Base-by-base conservation (phyloP, 345 rosid genomes). In the Ricinus communis region DNA sequence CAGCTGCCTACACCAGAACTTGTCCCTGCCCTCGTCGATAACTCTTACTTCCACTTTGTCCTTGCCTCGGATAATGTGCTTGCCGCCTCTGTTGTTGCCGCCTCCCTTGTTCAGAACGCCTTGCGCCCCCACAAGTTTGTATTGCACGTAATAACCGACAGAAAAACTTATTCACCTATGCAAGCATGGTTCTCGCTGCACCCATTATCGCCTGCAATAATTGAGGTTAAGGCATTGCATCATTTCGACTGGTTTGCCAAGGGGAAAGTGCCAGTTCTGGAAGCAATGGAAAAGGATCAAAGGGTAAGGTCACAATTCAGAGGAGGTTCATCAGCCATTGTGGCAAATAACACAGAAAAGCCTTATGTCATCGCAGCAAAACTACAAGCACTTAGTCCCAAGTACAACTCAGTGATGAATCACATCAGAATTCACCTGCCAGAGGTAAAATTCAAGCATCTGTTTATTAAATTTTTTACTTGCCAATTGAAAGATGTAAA, bases 151-250 rank as follows among this genome's bases (percentile, higher is more conserved):
- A 89, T 95, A 69, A 95, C 99, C 19, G 99, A 95, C 68, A 80
- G 82, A 85, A 95, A 95, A 76, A 95, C 99, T 16, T 90, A 83
- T 70, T 88, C 88, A 27, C 99, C 99, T 0, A 95, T 95, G 99
- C 99, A 95, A 77, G 98, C 99, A 18, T 95, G 99, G 99, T 95
- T 95, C 82, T 90, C 99, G 0, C 33, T 95, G 80, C 98, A 95
- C 76, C 83, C 93, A 56, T 74, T 92, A 13, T 70, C 84, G 2
- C 97, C 97, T n/a, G 88, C 99, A 11, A 74, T 95, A 16, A 76
- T 95, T 71, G 98, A 95, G 83, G 97, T 95, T 16, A 92, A 92
- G 88, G 98, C 94, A 14, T 72, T 93, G 91, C 98, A 95, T 74
- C 99, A 95, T 71, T 95, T 93, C 0, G 99, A 95, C 47, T 95